phyloP scores from a whole-genome alignment of 2,329 filamentous ascomycete species.

The Didymella glomerata region DNA sequence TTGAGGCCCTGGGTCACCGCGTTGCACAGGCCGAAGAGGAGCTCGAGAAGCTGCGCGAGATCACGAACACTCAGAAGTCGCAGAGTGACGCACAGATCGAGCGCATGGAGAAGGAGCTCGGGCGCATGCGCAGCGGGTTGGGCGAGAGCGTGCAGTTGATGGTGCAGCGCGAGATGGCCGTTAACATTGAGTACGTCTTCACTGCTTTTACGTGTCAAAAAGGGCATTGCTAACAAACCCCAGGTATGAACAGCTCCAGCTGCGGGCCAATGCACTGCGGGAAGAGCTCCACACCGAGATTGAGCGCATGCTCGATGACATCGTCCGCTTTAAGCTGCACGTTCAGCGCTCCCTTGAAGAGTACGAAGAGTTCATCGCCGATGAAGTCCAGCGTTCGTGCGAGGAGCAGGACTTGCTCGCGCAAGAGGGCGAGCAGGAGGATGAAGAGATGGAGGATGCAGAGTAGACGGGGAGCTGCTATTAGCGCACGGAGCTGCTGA shows the following conservation, averaged over 20 bases:
- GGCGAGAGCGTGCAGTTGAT: constrained; percentile 88
- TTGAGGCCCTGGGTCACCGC: constrained; percentile 88
- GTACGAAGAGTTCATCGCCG: constrained; percentile 91
- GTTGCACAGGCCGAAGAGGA: constrained; percentile 90
- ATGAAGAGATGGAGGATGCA: constrained; percentile 26
- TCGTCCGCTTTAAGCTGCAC: constrained; percentile 98
- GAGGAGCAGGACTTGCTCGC: constrained; percentile 57
- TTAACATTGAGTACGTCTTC: constrained; percentile 82
- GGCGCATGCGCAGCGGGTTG: constrained; percentile 84
- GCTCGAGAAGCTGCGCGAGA: constrained; percentile 91
- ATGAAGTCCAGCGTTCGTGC: constrained; percentile 79
- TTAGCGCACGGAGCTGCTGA: too few species aligned
- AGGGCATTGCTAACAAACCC: constrained; percentile 8
- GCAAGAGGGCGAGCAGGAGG: constrained; percentile 42
- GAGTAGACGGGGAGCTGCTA: too few species aligned
- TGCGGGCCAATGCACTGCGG: constrained; percentile 81
- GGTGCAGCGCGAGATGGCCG: constrained; percentile 96
- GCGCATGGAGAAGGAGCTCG: constrained; percentile 98
- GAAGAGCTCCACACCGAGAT: constrained; percentile 98
- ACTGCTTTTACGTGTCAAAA: rapidly evolving
- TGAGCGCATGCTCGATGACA: constrained; percentile 93
- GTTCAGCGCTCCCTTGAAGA: constrained; percentile 91
- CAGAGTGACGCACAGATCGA: constrained; percentile 93
- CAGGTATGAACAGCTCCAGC: constrained; percentile 90
- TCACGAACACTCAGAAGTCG: constrained; percentile 84